Evolutionary conservation across 176 grass and related monocot genomes (phyloP), one percentile per base, ranked within the genome.

Genomic region (Bolboschoenus planiculmis): DNA sequence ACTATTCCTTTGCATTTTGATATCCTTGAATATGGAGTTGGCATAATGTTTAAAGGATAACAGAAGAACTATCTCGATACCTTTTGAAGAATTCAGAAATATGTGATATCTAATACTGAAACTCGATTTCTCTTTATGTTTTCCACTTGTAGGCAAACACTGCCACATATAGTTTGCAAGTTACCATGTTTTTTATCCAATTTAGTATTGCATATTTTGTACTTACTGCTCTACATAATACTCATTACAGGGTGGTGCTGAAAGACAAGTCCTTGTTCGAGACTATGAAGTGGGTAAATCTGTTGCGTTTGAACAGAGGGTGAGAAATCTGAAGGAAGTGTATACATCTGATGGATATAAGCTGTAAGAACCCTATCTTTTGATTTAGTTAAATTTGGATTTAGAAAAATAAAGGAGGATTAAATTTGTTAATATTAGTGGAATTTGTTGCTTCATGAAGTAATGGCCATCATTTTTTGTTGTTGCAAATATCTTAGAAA

Each of bases 241-340:
- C 27, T 44, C n/a, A 15, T 88, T 89, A 86, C 81, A 97, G 95
- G 87, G 92, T 72, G 64, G 80, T 42, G 90, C 90, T 66, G 95
- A 97, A 85, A 94, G 95, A 68, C 88, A 91, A 81, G 92, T 97
- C 24, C 92, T 97, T 83, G 95, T 94, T 83, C 88, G n/a, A 71
- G 90, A 97, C 55, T 87, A 97, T 88, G 87, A 88, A 91, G 77
- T 70, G 24, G 95, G 87, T 54, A 94, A 82, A 78, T 92, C 87
- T 84, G 85, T 97, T 85, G 95, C 92, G 85, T 97, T 97, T 87
- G 88, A 94, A 39, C 57, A 85, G 70, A 80, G 83, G 61, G 84
- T 92, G 60, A 68, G 24, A 42, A 97, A 97, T 88, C 14, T 94
- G 85, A 97, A 91, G 85, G 95, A 97, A 59, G 95, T 94, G 34